phyloP scores from a whole-genome alignment of 768 basidiomycete species.

The Amyloporia xantha region DNA sequence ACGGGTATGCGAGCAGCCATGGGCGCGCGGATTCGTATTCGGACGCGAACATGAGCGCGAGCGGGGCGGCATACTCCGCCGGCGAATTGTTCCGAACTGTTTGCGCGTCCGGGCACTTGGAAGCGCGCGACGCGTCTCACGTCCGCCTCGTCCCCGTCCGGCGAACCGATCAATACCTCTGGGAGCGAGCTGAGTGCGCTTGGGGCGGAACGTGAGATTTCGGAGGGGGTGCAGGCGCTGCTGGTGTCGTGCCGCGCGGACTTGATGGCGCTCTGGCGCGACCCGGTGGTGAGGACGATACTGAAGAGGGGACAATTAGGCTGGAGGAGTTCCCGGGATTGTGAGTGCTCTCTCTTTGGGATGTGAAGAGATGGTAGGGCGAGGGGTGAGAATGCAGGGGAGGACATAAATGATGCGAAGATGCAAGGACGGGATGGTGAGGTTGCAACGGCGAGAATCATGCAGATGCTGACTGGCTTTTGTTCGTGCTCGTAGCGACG shows the following conservation, averaged over 20 bases:
- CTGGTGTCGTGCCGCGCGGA: slow-evolving; percentile 36
- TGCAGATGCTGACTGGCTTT: slow-evolving; percentile 5
- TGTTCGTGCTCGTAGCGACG: slow-evolving; percentile 29
- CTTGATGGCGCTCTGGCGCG: slow-evolving; percentile 40
- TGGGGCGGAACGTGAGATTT: slow-evolving; percentile 18
- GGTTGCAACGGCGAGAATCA: not conserved
- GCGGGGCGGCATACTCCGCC: slow-evolving; percentile 16
- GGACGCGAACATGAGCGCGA: slow-evolving; percentile 1
- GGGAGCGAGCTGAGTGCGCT: slow-evolving; percentile 21
- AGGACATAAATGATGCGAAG: no score
- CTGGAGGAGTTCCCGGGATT: slow-evolving; percentile 48
- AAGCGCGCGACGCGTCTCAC: slow-evolving; percentile 40
- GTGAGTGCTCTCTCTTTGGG: slow-evolving; percentile 20
- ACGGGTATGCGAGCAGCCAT: not conserved
- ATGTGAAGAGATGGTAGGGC: not conserved
- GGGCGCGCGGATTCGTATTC: slow-evolving; percentile 14
- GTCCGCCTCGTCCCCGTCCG: slow-evolving; percentile 33
- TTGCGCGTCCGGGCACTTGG: slow-evolving; percentile 61
- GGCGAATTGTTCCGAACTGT: slow-evolving; percentile 41
- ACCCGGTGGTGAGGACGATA: slow-evolving; percentile 36
- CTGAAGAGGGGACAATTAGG: slow-evolving; percentile 38
- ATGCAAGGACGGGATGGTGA: no score
- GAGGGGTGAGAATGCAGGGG: not conserved
- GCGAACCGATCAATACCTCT: no score
- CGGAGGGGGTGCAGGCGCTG: slow-evolving; percentile 32